Base-by-base conservation (phyloP, 345 rosid genomes). In the Brassica cretica region DNA sequence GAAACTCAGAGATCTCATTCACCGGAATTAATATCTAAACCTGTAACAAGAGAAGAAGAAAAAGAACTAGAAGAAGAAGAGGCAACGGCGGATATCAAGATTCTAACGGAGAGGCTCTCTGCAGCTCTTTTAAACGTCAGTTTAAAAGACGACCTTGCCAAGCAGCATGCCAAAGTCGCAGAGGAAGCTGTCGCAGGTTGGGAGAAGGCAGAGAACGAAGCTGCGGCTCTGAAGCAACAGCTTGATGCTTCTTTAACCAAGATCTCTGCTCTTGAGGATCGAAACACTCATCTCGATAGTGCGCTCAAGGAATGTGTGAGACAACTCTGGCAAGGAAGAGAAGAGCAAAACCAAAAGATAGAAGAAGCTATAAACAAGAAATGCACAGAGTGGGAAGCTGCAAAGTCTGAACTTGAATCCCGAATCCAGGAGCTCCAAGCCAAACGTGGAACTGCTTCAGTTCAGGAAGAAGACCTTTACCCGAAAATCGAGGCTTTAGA, bases 121-220 rank as follows among this genome's bases (percentile, higher is more conserved):
- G 87, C 91, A 71, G 99, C 98, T 65, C 96, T 90, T 71, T 80
- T 86, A 16, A 87, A 89, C 68, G 84, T 91, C 41, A 88, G 85
- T 77, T 85, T 91, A 77, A 90, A 93, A 84, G 98, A 95, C 66
- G 94, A 93, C 65, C 82, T 91, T 82, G 93, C 91, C 0, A 91
- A 88, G 80, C 97, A 95, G 79, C 99, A 95, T 77, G 83, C 94
- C 49, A 93, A 87, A 84, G 99, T 95, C 70, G 97, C 99, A 53
- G 99, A 95, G 79, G 99, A 95, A 86, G 99, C 99, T 68, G 92
- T 95, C 53, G 77, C 94, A 66, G 99, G 98, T 66, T 94, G 99
- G 99, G 99, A 95, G 76, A 95, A 90, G 80, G 94, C 99, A n/a
- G 98, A 95, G 85, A 87, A 84, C 9, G 98, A 95, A 82, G 93